Evolutionary conservation across 78 protist genomes (phyloP).

Genomic region (Mastigamoeba balamuthi): DNA sequence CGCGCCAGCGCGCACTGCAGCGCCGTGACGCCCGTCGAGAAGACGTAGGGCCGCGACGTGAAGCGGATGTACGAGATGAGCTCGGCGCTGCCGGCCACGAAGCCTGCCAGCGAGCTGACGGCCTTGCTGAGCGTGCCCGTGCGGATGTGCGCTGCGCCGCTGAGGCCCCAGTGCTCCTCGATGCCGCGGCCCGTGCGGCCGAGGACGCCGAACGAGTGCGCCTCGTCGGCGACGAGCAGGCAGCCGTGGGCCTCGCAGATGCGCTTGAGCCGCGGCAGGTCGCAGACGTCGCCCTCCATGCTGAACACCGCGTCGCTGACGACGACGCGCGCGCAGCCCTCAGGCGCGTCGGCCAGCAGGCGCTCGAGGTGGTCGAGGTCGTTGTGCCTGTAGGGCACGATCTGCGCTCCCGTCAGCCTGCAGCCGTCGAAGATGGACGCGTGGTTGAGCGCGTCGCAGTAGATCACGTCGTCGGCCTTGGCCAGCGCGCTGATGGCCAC

Average conservation of each 20-base stretch:
- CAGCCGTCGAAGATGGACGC: not conserved
- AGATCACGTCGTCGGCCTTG: not conserved
- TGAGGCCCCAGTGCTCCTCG: conserved; percentile 61
- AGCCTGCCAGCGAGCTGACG: not conserved
- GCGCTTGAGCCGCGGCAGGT: conserved; percentile 28
- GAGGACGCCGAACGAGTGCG: conserved; percentile 76
- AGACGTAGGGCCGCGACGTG: not conserved
- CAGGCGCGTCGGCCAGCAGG: not conserved
- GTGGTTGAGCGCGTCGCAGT: not conserved
- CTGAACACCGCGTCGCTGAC: not conserved
- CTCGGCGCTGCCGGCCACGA: not conserved
- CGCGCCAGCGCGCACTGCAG: not conserved
- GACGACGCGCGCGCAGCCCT: not conserved
- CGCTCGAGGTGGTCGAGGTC: not conserved
- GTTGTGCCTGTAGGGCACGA: not conserved
- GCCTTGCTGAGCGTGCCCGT: not conserved
- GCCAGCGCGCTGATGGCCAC: not conserved
- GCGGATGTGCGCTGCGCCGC: not conserved
- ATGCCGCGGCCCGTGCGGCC: conserved; percentile 87
- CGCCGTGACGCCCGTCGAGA: not conserved
- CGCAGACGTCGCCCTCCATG: conserved; percentile 44
- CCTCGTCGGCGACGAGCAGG: conserved; percentile 84
- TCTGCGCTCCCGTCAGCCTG: not conserved
- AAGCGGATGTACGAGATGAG: not conserved
- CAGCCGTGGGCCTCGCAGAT: conserved; percentile 54